phyloP scores from a whole-genome alignment of 176 grass and related monocot species.

The bread wheat (Triticum aestivum) region DNA sequence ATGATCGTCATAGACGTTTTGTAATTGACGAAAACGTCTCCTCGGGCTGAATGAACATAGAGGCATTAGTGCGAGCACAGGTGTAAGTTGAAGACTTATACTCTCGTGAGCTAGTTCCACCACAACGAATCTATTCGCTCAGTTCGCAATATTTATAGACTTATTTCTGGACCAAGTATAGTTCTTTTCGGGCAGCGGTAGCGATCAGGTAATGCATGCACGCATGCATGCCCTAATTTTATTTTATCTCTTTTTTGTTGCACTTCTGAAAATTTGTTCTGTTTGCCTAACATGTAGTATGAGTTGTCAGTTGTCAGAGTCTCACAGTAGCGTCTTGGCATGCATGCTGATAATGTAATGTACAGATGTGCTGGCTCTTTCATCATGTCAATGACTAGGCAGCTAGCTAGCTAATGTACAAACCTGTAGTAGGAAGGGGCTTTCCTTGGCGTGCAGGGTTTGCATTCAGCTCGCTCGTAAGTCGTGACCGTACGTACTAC shows the following conservation, averaged over 20 bases:
- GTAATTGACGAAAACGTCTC: too few species aligned
- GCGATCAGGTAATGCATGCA: not conserved
- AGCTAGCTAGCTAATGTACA: slow-evolving; percentile 43
- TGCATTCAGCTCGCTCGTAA: slow-evolving; percentile 2
- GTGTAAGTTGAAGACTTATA: too few species aligned
- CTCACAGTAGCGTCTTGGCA: not conserved
- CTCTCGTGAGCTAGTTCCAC: too few species aligned
- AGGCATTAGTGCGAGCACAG: too few species aligned
- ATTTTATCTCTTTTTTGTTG: not conserved
- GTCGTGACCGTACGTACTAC: not conserved
- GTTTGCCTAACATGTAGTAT: not conserved
- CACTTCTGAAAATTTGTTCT: not conserved
- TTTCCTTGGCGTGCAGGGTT: slow-evolving; percentile 86
- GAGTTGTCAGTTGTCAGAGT: not conserved
- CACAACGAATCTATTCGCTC: too few species aligned
- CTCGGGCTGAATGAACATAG: too few species aligned
- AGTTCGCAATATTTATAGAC: not conserved
- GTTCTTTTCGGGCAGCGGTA: not conserved
- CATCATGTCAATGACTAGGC: slow-evolving; percentile 32
- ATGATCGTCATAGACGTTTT: too few species aligned
- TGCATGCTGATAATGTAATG: not conserved
- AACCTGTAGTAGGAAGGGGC: slow-evolving; percentile 30
- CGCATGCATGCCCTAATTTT: not conserved
- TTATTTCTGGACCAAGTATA: not conserved
- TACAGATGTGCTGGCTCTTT: not conserved